These are phyloP conservation scores for Fagopyrum homotropicum DNA, from an alignment of 148 eudicot species.

Conservation along the genomic window DNA sequence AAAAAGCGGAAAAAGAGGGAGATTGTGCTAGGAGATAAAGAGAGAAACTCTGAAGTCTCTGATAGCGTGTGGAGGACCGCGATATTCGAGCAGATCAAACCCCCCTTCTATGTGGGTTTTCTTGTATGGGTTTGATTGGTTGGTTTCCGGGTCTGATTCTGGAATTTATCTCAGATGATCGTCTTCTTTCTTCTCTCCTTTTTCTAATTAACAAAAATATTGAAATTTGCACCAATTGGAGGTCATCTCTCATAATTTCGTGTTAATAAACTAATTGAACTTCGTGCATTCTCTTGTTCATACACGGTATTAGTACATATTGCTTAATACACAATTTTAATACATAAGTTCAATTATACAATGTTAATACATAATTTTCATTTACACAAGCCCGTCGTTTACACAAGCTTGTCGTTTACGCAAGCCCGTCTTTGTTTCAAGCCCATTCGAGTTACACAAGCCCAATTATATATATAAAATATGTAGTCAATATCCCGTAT, in stretches of 20 bases:
- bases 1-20: conserved; percentile 3
- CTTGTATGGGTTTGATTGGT: neutral
- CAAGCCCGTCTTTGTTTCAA: too few relatives aligned
- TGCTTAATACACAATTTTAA: too few relatives aligned
- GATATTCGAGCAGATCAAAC: neutral
- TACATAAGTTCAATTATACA: too few relatives aligned
- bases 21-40: neutral
- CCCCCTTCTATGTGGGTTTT: neutral
- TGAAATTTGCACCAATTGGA: neutral
- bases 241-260: neutral
- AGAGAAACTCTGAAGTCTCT: neutral
- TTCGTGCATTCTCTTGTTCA: too few relatives aligned
- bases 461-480: too few relatives aligned
- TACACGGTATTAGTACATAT: too few relatives aligned
- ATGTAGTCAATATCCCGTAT: too few relatives aligned
- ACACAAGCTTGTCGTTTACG: too few relatives aligned
- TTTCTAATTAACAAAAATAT: neutral
- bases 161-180: neutral
- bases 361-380: too few relatives aligned
- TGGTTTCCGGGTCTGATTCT: neutral
- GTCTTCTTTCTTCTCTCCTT: neutral
- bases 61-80: conserved; percentile 8
- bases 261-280: too few relatives aligned
- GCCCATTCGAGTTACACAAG: too few relatives aligned
- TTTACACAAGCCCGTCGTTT: too few relatives aligned